A percentile compares a stretch with the other conserved stretches of the same genome.
These are phyloP conservation scores for Fraxinus sp. DNA, from an alignment of 305 asterid species.

Conservation along the genomic window DNA sequence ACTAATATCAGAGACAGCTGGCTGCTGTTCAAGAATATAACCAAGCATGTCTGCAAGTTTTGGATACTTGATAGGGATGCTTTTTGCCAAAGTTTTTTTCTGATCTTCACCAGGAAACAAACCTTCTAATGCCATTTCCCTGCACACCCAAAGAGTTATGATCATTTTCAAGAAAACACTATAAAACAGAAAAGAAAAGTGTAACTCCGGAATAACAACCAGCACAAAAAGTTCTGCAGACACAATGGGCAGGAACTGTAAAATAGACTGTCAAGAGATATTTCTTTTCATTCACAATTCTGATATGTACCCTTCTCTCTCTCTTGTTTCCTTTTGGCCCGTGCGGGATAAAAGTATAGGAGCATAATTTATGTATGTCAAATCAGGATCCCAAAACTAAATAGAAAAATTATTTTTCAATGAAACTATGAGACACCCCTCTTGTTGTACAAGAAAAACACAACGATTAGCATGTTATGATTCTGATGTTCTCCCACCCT, in stretches of 20 bases:
- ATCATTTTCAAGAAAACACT: constrained; percentile 17
- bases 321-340: constrained; percentile 8
- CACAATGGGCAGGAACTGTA: constrained; percentile 1
- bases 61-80: constrained; percentile 57
- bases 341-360: constrained; percentile 3
- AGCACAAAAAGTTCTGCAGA: constrained; percentile 18
- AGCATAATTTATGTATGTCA: constrained; percentile 1
- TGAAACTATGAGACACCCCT: neutral
- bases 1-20: constrained; percentile 49
- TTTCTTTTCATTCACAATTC: neutral
- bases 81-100: constrained; percentile 45
- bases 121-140: constrained; percentile 98
- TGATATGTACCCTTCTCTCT: neutral
- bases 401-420: neutral
- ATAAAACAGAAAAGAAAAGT: constrained; percentile 7
- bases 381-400: constrained; percentile 3
- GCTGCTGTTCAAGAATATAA: constrained; percentile 76
- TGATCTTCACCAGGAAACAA: constrained; percentile 84
- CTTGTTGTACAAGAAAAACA: neutral
- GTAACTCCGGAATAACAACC: constrained; percentile 8
- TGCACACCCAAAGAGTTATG: constrained; percentile 31
- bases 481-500: neutral
- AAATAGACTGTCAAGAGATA: neutral
- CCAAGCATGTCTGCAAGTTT: constrained; percentile 77
- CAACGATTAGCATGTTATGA: neutral